These are phyloP conservation scores for Ogataea minuta DNA, from an alignment of 805 yeast species.

Conservation along the genomic window DNA sequence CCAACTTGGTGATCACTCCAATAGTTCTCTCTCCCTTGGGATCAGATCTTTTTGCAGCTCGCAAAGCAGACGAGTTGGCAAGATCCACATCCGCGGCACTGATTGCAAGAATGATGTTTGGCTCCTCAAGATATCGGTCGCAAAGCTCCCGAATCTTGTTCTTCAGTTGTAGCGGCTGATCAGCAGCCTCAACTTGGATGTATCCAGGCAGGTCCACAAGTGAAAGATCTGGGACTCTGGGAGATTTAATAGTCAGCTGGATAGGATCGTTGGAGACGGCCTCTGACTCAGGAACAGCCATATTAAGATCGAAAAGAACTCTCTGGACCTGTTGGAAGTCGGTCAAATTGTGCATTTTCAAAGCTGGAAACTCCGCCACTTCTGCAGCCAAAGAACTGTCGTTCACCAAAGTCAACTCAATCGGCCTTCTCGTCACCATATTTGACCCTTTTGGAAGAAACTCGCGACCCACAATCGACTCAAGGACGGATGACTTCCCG, in stretches of 20 bases:
- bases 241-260: slow-evolving; percentile 85
- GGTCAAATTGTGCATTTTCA: slow-evolving; percentile 76
- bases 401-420: slow-evolving; percentile 88
- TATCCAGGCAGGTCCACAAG: slow-evolving; percentile 96
- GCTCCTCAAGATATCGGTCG: slow-evolving; percentile 81
- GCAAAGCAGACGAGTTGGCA: slow-evolving; percentile 91
- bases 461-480: slow-evolving; percentile 96
- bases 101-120: slow-evolving; percentile 92
- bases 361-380: slow-evolving; percentile 89
- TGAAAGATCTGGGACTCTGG: slow-evolving; percentile 87
- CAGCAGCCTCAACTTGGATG: slow-evolving; percentile 94
- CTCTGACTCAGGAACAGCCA: slow-evolving; percentile 85
- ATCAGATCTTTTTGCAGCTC: slow-evolving; percentile 86
- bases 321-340: slow-evolving; percentile 89
- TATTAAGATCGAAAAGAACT: slow-evolving; percentile 80
- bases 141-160: slow-evolving; percentile 76
- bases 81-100: slow-evolving; percentile 97
- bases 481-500: slow-evolving; percentile 95
- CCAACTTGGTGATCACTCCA: slow-evolving; percentile 94
- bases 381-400: slow-evolving; percentile 78
- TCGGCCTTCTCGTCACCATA: slow-evolving; percentile 98
- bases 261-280: slow-evolving; percentile 94
- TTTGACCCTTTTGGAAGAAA: slow-evolving; percentile 95
- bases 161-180: slow-evolving; percentile 86
- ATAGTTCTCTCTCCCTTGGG: slow-evolving; percentile 95